Evolutionary conservation across 2,329 filamentous ascomycete genomes (phyloP).

Genomic region (Alternaria rosae): DNA sequence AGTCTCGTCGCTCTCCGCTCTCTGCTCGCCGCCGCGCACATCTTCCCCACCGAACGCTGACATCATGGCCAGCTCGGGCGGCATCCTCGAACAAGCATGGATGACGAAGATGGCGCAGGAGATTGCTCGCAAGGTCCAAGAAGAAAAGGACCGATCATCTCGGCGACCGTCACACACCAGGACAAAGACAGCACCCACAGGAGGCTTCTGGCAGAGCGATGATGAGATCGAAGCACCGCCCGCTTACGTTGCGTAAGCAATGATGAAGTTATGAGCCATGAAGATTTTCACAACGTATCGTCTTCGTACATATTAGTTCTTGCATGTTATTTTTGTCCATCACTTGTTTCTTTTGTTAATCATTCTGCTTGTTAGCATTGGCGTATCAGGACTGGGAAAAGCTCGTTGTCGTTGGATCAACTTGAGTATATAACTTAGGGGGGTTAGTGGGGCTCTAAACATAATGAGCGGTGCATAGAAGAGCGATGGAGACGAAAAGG

Average conservation of each 20-base stretch:
- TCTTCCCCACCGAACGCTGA: constrained; percentile 35
- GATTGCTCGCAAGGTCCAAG: constrained; percentile 84
- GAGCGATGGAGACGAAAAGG: not conserved
- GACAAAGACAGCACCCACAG: constrained; percentile 15
- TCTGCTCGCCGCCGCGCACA: constrained; percentile 35
- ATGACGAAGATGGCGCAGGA: constrained; percentile 94
- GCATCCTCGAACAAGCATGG: constrained; percentile 81
- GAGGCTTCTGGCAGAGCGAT: constrained; percentile 34
- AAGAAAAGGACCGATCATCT: constrained; percentile 71
- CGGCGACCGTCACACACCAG: constrained; percentile 12
- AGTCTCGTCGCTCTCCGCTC: constrained; percentile 32
- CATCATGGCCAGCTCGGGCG: constrained; percentile 42
- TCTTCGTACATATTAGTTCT: not conserved
- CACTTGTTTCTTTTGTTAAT: not conserved
- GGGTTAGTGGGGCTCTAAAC: not conserved
- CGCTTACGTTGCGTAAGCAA: constrained; percentile 42
- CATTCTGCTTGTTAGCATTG: constrained; percentile 10
- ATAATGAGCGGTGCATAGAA: not conserved
- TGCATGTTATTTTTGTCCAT: constrained; percentile 4
- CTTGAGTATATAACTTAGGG: constrained; percentile 5
- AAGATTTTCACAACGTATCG: constrained; percentile 10
- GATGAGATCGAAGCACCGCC: constrained; percentile 43
- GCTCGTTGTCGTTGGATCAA: constrained; percentile 8
- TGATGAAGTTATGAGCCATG: constrained; percentile 20
- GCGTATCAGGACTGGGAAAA: constrained; percentile 9